These are phyloP conservation scores for Hamamelis virginiana DNA, from an alignment of 164 flowering plant genomes.

Conservation along the genomic window DNA sequence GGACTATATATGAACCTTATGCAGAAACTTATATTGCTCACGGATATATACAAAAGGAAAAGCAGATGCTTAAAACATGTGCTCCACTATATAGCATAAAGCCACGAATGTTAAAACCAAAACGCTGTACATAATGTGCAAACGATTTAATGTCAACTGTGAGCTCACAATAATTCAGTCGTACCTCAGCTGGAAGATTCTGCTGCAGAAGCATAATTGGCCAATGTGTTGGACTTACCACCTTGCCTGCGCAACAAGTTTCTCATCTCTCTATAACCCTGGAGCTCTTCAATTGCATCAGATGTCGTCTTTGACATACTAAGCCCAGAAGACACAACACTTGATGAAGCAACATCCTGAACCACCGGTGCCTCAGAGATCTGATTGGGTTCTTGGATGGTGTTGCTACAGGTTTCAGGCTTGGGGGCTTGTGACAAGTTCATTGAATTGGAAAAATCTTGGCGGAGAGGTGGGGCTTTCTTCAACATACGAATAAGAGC, in stretches of 20 bases:
- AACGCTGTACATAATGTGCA: constrained; percentile 14
- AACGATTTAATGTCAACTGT: neutral
- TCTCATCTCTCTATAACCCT: constrained; percentile 55
- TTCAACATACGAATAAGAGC: constrained; percentile 64
- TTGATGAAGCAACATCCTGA: constrained; percentile 23
- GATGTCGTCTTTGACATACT: constrained; percentile 54
- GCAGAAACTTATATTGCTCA: neutral
- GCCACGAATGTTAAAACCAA: constrained; percentile 1
- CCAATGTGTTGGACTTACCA: constrained; percentile 19
- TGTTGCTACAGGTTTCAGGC: constrained; percentile 21
- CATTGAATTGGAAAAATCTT: constrained; percentile 39
- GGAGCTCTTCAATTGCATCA: constrained; percentile 84
- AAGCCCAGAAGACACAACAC: constrained; percentile 38
- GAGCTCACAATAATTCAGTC: neutral
- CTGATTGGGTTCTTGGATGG: constrained; percentile 19
- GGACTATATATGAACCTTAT: neutral
- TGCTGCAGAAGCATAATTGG: constrained; percentile 4
- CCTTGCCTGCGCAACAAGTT: constrained; percentile 49
- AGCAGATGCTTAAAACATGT: neutral
- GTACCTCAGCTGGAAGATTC: constrained; percentile 8
- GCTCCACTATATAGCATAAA: neutral
- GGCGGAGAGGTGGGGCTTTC: constrained; percentile 74
- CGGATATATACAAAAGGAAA: neutral
- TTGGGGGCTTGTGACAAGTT: constrained; percentile 26
- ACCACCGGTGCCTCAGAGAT: constrained; percentile 11